phyloP scores from a whole-genome alignment of 768 basidiomycete genomes.

The Leccinum boreale region DNA sequence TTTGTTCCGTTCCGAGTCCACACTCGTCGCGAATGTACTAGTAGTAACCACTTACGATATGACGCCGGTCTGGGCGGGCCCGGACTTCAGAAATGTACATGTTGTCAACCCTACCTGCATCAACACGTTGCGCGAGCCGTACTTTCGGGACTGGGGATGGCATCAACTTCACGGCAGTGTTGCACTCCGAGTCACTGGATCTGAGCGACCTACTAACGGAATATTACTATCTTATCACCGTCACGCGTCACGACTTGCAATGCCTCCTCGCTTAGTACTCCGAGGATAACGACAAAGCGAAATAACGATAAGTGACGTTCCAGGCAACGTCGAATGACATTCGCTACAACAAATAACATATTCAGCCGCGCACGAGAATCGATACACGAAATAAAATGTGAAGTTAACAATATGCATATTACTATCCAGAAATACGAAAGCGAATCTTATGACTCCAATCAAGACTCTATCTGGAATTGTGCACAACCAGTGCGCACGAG shows the following conservation, averaged over 20 bases:
- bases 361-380: background rate
- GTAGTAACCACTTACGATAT: background rate
- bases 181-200: background rate
- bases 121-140: slow-evolving; percentile 6
- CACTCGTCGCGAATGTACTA: no score
- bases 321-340: background rate
- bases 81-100: background rate
- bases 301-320: background rate
- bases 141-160: background rate
- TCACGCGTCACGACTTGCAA: no score
- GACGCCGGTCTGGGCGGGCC: background rate
- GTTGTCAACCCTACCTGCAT: background rate
- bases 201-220: no score
- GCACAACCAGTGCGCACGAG: background rate
- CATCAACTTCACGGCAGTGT: no score
- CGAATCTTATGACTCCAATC: background rate
- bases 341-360: slow-evolving; percentile 4
- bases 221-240: background rate
- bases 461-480: background rate
- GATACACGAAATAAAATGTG: slow-evolving; percentile 9
- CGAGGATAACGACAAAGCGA: background rate
- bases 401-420: slow-evolving; percentile 9
- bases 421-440: slow-evolving; percentile 1
- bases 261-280: background rate
- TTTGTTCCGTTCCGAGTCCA: background rate